phyloP scores from a whole-genome alignment of 73 alveolate species.

The Strombidium stylifer region DNA sequence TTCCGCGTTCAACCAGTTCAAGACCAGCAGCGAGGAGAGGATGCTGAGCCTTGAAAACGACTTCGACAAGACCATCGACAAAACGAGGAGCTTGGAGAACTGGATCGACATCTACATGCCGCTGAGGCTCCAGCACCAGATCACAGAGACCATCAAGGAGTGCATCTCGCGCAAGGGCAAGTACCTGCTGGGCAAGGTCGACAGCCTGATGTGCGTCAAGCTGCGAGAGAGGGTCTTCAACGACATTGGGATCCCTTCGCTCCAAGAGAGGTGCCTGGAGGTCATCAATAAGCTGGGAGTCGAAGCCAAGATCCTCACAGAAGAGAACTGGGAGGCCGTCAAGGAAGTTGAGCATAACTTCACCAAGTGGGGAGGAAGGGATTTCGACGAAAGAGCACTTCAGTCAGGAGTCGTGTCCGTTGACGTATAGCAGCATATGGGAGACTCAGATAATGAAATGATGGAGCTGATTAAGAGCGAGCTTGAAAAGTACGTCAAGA shows the following conservation, averaged over 20 bases:
- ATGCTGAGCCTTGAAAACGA: background rate
- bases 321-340: too few relatives aligned
- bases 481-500: too few relatives aligned
- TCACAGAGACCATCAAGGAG: conserved; percentile 17
- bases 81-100: conserved; percentile 1
- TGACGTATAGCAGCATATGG: too few relatives aligned
- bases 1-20: background rate
- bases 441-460: too few relatives aligned
- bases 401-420: too few relatives aligned
- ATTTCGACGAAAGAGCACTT: too few relatives aligned
- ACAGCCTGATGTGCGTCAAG: background rate
- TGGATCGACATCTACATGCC: conserved; percentile 34
- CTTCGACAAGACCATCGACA: background rate
- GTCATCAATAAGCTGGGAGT: conserved; percentile 7
- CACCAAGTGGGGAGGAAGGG: too few relatives aligned
- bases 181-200: background rate
- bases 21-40: background rate
- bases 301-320: too few relatives aligned
- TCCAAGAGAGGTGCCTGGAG: conserved; percentile 9
- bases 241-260: conserved; percentile 20
- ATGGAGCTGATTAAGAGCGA: too few relatives aligned
- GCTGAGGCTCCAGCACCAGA: conserved; percentile 3
- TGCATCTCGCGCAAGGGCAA: conserved; percentile 29
- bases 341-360: too few relatives aligned
- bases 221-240: conserved; percentile 4